Percentiles rank a stretch among this genome's conserved stretches.
Conservation (phyloP, 2,329 filamentous ascomycete genomes). For the Fonsecaea pugnacius region DNA sequence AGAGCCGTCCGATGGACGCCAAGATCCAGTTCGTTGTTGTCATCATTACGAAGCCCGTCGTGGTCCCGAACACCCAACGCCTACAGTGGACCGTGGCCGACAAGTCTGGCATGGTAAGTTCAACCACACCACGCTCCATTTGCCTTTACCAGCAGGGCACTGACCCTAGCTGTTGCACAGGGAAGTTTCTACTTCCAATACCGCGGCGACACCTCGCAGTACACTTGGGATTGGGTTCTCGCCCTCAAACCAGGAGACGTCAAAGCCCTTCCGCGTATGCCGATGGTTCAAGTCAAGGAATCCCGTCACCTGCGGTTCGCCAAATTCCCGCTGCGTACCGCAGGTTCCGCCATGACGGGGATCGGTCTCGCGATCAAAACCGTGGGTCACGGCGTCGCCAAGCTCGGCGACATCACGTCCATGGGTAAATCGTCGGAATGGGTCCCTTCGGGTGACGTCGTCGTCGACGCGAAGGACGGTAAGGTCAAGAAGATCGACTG, state of each 20-base stretch:
- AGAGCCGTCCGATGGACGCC: slow-evolving; percentile 26
- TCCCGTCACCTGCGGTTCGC: slow-evolving; percentile 23
- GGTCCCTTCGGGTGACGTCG: slow-evolving; percentile 31
- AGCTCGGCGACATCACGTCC: slow-evolving; percentile 27
- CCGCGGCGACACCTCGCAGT: slow-evolving; percentile 30
- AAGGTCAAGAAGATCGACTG: slow-evolving; percentile 32
- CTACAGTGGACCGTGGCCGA: slow-evolving; percentile 35
- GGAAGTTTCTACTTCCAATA: slow-evolving; percentile 38
- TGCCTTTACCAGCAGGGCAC: background rate
- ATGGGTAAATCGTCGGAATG: slow-evolving; percentile 33
- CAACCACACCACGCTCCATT: background rate
- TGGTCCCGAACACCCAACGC: slow-evolving; percentile 24
- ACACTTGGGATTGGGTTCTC: slow-evolving; percentile 37
- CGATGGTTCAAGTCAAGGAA: slow-evolving; percentile 33
- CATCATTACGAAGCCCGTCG: slow-evolving; percentile 29
- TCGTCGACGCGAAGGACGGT: slow-evolving; percentile 30
- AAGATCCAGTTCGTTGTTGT: slow-evolving; percentile 37
- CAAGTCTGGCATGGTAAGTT: slow-evolving; percentile 33
- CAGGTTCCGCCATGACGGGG: slow-evolving; percentile 22
- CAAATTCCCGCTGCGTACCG: slow-evolving; percentile 34
- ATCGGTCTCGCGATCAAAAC: slow-evolving; percentile 26
- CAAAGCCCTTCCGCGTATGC: slow-evolving; percentile 34
- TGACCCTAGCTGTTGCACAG: slow-evolving; percentile 13
- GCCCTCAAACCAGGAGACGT: slow-evolving; percentile 34
- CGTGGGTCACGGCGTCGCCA: slow-evolving; percentile 30